phyloP scores from a whole-genome alignment of 495 filamentous ascomycete genomes.

The Xylaria palmicola region DNA sequence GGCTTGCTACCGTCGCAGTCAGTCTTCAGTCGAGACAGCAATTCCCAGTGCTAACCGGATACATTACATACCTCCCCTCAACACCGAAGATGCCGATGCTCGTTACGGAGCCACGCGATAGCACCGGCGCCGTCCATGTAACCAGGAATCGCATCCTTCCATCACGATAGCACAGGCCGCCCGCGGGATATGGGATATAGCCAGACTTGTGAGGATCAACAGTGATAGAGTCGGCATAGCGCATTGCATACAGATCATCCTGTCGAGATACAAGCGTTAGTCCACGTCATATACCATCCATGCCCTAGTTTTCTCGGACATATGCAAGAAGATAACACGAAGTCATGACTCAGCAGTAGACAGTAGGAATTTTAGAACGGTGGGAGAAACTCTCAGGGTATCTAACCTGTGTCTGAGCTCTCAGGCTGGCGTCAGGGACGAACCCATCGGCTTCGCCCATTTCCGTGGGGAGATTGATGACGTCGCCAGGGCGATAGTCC shows the following conservation, averaged over 20 bases:
- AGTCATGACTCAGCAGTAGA: no score
- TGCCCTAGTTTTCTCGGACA: neutral
- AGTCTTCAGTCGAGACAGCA: neutral
- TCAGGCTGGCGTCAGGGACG: conserved; percentile 33
- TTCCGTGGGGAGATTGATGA: conserved; percentile 17
- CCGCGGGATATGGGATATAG: conserved; percentile 50
- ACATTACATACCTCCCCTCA: conserved; percentile 39
- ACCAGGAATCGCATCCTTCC: conserved; percentile 45
- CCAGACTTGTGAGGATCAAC: conserved; percentile 51
- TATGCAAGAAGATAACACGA: no score
- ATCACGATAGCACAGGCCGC: conserved; percentile 45
- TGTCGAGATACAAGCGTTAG: neutral
- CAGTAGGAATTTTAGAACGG: neutral
- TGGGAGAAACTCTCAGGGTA: neutral
- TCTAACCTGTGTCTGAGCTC: conserved; percentile 30
- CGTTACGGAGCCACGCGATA: conserved; percentile 31
- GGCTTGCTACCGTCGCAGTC: conserved; percentile 36
- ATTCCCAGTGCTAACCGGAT: neutral
- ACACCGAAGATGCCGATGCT: conserved; percentile 49
- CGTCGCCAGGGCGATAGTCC: conserved; percentile 20
- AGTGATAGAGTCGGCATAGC: conserved; percentile 43
- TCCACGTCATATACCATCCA: neutral
- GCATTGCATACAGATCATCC: conserved; percentile 35
- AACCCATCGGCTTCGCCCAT: conserved; percentile 26
- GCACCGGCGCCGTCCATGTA: conserved; percentile 48